Evolutionary conservation across 352 stramenopile species (phyloP).

Genomic region (Phytophthora tentaculata): DNA sequence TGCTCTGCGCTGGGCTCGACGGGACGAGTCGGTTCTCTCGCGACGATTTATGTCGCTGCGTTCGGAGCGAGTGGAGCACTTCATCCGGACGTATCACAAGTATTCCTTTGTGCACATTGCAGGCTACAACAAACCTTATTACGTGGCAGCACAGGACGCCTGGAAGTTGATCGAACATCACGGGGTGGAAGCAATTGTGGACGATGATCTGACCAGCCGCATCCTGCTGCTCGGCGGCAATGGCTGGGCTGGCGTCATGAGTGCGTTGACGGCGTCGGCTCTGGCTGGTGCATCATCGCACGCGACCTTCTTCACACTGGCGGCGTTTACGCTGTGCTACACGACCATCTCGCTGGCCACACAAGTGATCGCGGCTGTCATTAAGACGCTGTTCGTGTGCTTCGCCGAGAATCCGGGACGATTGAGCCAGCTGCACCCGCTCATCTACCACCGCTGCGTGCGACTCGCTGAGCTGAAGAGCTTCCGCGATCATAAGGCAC

Average conservation of each 20-base stretch:
- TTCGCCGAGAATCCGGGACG: slow-evolving; percentile 83
- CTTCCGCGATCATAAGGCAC: slow-evolving; percentile 78
- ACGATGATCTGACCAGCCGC: slow-evolving; percentile 85
- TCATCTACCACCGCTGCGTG: slow-evolving; percentile 90
- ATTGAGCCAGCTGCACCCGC: slow-evolving; percentile 80
- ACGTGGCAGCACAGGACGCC: slow-evolving; percentile 75
- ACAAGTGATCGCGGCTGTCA: slow-evolving; percentile 73
- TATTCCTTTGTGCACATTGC: slow-evolving; percentile 87
- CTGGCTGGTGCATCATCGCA: slow-evolving; percentile 57
- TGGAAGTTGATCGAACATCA: slow-evolving; percentile 82
- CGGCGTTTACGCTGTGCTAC: slow-evolving; percentile 81
- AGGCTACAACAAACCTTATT: slow-evolving; percentile 82
- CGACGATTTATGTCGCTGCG: slow-evolving; percentile 64
- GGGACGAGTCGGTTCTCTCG: slow-evolving; percentile 73
- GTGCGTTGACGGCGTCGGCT: slow-evolving; percentile 64
- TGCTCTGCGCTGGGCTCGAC: slow-evolving; percentile 72
- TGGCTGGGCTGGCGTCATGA: slow-evolving; percentile 83
- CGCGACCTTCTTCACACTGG: slow-evolving; percentile 77
- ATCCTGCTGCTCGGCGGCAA: slow-evolving; percentile 77
- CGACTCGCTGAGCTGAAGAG: slow-evolving; percentile 85
- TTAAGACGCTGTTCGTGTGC: slow-evolving; percentile 90
- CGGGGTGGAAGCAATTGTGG: slow-evolving; percentile 85
- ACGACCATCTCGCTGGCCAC: slow-evolving; percentile 80
- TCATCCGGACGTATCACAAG: slow-evolving; percentile 89
- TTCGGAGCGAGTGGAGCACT: slow-evolving; percentile 69